These are phyloP conservation scores for Esteya vermicola DNA, from an alignment of 2,329 filamentous ascomycete species.

Conservation along the genomic window DNA sequence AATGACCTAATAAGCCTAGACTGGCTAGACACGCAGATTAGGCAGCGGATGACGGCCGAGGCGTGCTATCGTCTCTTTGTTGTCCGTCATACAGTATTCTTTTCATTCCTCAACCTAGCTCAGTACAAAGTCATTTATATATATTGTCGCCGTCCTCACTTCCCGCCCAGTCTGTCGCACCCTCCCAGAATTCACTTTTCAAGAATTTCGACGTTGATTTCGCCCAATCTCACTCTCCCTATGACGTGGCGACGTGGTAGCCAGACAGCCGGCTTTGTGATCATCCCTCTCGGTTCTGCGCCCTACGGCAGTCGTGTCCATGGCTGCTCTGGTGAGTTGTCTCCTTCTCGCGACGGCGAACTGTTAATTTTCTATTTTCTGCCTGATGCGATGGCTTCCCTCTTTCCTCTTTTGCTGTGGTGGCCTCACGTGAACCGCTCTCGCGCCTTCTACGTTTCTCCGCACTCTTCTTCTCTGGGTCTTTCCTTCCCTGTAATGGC, in stretches of 20 bases:
- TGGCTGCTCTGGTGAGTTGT: slow-evolving; percentile 5
- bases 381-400: too few species aligned
- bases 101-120: background rate
- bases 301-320: background rate
- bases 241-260: background rate
- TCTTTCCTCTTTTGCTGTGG: background rate
- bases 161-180: background rate
- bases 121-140: too few species aligned
- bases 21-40: too few species aligned
- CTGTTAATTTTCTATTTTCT: background rate
- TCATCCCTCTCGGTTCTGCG: background rate
- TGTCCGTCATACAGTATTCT: background rate
- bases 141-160: too few species aligned
- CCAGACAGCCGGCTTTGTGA: background rate
- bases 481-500: background rate
- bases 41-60: background rate
- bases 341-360: too few species aligned
- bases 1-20: too few species aligned
- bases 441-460: too few species aligned
- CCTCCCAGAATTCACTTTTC: background rate
- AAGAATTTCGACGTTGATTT: too few species aligned
- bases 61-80: background rate
- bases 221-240: background rate
- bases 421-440: too few species aligned
- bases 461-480: background rate